Percentiles rank a stretch among this genome's conserved stretches.
phyloP scores from a whole-genome alignment of 2,329 filamentous ascomycete species.

The Colletotrichum karsti region DNA sequence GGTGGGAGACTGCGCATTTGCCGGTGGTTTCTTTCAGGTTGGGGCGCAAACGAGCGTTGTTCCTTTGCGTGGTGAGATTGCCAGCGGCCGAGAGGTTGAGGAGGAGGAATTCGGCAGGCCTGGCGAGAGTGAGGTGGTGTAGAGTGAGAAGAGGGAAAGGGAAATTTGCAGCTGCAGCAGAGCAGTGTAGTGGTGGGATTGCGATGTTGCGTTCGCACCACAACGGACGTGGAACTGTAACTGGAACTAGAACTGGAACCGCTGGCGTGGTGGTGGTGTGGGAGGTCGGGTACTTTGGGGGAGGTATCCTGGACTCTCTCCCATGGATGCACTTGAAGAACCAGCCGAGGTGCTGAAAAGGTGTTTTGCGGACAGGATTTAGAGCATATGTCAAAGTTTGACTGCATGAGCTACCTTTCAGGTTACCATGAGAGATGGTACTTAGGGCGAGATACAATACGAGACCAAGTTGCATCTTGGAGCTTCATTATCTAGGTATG shows the following conservation, averaged over 20 bases:
- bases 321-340: neutral
- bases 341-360: neutral
- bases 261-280: conserved; percentile 16
- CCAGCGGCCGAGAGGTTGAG: neutral
- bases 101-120: neutral
- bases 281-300: conserved; percentile 2
- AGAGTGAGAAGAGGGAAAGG: neutral
- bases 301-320: neutral
- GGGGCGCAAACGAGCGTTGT: conserved; percentile 8
- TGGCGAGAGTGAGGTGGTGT: neutral
- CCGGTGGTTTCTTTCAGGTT: neutral
- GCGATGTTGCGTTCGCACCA: conserved; percentile 22
- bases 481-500: too few relatives aligned
- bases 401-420: neutral
- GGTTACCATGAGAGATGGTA: too few relatives aligned
- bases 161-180: conserved; percentile 18
- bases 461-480: too few relatives aligned
- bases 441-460: too few relatives aligned
- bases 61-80: neutral
- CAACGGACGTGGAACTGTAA: conserved; percentile 26
- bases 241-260: conserved; percentile 23
- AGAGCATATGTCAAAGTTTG: neutral
- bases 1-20: conserved; percentile 9
- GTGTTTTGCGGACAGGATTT: too few relatives aligned
- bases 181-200: conserved; percentile 17